These are phyloP conservation scores for Pezicula carpinea DNA, from an alignment of 2,329 filamentous ascomycete genomes.

Conservation along the genomic window DNA sequence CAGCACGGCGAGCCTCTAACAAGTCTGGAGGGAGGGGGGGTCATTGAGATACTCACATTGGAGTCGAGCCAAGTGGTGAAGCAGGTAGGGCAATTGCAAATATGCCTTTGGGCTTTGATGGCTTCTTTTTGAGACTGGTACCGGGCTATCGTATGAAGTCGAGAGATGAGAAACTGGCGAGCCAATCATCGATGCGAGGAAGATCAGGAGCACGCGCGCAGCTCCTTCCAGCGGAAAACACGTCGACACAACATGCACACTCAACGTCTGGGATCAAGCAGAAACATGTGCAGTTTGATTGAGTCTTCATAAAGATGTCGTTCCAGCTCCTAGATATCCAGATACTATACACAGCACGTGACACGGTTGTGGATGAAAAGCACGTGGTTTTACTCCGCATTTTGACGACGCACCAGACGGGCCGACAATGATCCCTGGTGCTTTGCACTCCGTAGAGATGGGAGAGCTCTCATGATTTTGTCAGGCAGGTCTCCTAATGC, in stretches of 20 bases:
- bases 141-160: slow-evolving; percentile 1
- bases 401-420: neutral
- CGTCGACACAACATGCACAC: neutral
- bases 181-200: neutral
- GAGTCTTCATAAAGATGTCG: too few species aligned
- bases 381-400: neutral
- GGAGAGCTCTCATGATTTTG: neutral
- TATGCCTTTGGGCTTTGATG: neutral
- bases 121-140: neutral
- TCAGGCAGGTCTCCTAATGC: neutral
- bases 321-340: too few species aligned
- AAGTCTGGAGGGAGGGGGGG: neutral
- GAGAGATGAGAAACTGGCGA: neutral
- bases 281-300: neutral
- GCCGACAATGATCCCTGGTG: neutral
- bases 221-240: neutral
- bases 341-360: too few species aligned
- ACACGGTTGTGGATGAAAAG: neutral
- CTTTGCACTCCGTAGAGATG: too few species aligned
- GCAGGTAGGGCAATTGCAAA: neutral
- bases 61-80: neutral
- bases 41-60: neutral
- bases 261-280: neutral
- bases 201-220: neutral
- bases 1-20: neutral